phyloP scores from a whole-genome alignment of 2,329 filamentous ascomycete species.

The Trichophyton benhamiae region DNA sequence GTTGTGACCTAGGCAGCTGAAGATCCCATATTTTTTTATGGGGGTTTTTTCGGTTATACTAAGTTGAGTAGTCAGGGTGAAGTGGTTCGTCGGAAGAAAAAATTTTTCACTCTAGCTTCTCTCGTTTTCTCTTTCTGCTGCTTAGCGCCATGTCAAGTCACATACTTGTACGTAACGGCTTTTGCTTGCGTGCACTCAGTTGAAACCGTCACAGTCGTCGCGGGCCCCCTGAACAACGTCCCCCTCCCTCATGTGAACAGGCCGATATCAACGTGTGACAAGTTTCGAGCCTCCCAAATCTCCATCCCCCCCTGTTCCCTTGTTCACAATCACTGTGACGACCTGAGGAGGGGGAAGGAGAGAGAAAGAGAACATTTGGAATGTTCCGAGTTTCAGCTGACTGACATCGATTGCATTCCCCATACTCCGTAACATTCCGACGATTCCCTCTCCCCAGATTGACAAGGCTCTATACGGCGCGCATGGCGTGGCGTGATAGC shows the following conservation, averaged over 20 bases:
- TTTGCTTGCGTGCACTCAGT: background rate
- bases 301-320: background rate
- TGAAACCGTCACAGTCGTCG: background rate
- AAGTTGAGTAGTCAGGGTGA: background rate
- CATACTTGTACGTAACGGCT: background rate
- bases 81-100: conserved; percentile 2
- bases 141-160: background rate
- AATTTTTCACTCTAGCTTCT: background rate
- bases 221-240: background rate
- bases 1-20: background rate
- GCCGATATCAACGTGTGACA: background rate
- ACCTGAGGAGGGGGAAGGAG: too few relatives aligned
- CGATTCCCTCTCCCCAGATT: too few relatives aligned
- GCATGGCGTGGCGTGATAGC: background rate
- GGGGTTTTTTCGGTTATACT: background rate
- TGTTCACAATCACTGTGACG: background rate
- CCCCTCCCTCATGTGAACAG: background rate
- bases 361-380: background rate
- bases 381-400: background rate
- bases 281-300: background rate
- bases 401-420: background rate
- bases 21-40: background rate
- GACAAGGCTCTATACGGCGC: background rate
- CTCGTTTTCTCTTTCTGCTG: background rate
- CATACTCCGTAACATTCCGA: too few relatives aligned